Base-by-base conservation (phyloP, 305 asterid genomes). In the Fraxinus baroniana region DNA sequence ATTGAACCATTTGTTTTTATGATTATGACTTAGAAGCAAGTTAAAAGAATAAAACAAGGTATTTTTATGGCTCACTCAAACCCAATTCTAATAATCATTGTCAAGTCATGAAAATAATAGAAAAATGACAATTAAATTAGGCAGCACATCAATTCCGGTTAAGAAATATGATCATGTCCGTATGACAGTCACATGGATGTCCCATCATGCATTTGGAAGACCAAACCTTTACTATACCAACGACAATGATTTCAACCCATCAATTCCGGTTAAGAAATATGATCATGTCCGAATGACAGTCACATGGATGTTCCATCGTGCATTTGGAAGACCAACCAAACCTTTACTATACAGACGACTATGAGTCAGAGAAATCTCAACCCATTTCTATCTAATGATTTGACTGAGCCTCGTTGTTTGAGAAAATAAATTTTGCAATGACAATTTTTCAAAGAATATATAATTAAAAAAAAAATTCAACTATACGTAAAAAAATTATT, bases 41-140 rank as follows among this genome's bases (percentile, higher is more conserved):
- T 64, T 22, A 64, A 64, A 24, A 64, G 33, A 64, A 24, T 64
- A 24, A 64, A 64, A 64, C 72, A 64, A 64, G 72, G 35, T 15
- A 24, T 7, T 20, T 24, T 22, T 4, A 8, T 55, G 66, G 30
- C 72, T 64, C 35, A 64, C 72, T 7, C 72, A 62, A 62, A 24
- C 72, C 72, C 24, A 20, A 62, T 62, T 22, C 32, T 20, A 62
- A 20, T 20, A 22, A 60, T 22, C 71, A 60, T 60, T 60, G 12
- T 52, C 62, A 52, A 52, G 62, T n/a, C 66, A 18, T 1, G 20
- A n/a, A 18, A 57, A 57, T n/a, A 6, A n/a, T 66, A 24, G 73
- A 33, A 66, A 66, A 66, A 66, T 66, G 73, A 66, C 73, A 66
- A 66, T 32, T 66, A 66, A 66, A 66, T 66, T 66, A 66, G 73